Base-by-base conservation (phyloP, 73 alveolate genomes). In the Paramecium caudatum region DNA sequence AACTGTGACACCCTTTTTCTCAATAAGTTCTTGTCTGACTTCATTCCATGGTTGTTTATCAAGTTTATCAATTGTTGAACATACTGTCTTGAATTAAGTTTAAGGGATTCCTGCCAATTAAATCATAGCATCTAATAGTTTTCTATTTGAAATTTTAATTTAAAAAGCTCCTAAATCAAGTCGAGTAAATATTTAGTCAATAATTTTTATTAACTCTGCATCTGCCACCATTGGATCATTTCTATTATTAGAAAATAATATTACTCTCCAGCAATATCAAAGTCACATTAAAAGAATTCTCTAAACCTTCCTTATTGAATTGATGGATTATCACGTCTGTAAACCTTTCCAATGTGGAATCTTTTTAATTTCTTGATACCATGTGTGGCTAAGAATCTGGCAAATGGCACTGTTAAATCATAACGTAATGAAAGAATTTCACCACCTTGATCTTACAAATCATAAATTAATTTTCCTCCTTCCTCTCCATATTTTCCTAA, bases 321-420 rank as follows among this genome's bases (percentile, higher is more conserved):
- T 45, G 95, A 95, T 1, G 99, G 99, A 69, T 95, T 91, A 84
- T 97, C 99, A 90, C 99, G 94, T 91, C 99, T 94, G 93, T 97
- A 97, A 8, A 97, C 99, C 88, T 97, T 97, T 6, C 98, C 99
- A 65, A 97, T 97, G 92, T 97, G 99, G 95, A 61, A 97, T 91
- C 99, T 91, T 95, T 97, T 97, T 70, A 96, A 74, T 15, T 94
- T 82, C 13, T 94, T 78, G 23, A 96, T 41, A 37, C 93, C 82
- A 55, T 96, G 92, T 12, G 85, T 85, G 3, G 99, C 98, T 41
- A 95, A 84, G 80, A 46, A 97, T 41, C 99, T 61, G 10, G 99
- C 99, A 81, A 97, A 95, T 5, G 99, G 99, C 6, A 96, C 99
- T 12, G 99, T 96, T 74, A 97, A 93, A 91, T 97, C 99, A 70